Conservation (phyloP, 148 eudicot species). For the Drosera capensis region DNA sequence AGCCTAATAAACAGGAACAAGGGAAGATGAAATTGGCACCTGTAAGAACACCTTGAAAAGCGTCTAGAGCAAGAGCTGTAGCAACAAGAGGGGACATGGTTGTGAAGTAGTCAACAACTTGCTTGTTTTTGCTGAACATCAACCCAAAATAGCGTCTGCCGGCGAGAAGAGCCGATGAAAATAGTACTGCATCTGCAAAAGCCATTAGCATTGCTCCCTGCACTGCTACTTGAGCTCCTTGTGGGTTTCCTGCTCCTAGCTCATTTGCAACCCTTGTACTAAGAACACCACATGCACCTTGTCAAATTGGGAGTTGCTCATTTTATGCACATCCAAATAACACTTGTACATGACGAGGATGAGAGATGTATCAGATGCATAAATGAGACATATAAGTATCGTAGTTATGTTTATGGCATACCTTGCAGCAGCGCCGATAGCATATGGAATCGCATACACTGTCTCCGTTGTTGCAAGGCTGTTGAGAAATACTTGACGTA, state of each 20-base stretch:
- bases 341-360: background rate
- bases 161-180: conserved; percentile 3
- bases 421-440: conserved; percentile 12
- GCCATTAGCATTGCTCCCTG: conserved; percentile 11
- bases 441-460: conserved; percentile 4
- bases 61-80: conserved; percentile 14
- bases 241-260: conserved; percentile 23
- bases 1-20: background rate
- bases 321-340: background rate
- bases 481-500: background rate
- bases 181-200: conserved; percentile 7
- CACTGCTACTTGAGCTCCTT: conserved; percentile 10
- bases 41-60: conserved; percentile 19
- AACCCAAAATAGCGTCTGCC: conserved; percentile 15
- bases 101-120: conserved; percentile 19
- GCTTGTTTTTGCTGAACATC: conserved; percentile 17
- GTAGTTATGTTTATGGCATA: background rate
- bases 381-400: background rate
- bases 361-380: background rate
- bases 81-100: conserved; percentile 21
- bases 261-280: conserved; percentile 26
- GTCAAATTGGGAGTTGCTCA: background rate
- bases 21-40: conserved; percentile 7
- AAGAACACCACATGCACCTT: conserved; percentile 5
- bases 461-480: conserved; percentile 4